Evolutionary conservation across 164 flowering plant genomes (phyloP).

Genomic region (Cinnamomum micranthum): DNA sequence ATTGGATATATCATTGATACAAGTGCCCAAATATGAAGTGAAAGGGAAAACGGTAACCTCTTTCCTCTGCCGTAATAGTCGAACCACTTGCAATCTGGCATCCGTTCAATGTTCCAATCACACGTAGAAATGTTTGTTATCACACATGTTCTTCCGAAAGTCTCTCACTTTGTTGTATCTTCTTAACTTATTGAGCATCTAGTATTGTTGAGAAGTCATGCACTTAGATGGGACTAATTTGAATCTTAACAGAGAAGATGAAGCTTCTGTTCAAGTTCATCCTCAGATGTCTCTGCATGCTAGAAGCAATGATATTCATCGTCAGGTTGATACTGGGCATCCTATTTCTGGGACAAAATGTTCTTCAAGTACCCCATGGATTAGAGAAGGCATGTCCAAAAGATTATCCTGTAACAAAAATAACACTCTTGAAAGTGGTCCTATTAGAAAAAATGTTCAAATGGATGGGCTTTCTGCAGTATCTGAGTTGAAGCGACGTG

Average conservation of each 20-base stretch:
- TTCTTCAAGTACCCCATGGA: conserved; percentile 9
- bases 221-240: conserved; percentile 1
- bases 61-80: too few relatives aligned
- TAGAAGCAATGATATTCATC: conserved; percentile 18
- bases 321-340: conserved; percentile 10
- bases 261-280: conserved; percentile 13
- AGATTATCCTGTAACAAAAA: conserved; percentile 1
- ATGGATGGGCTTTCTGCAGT: conserved; percentile 13
- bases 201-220: background rate
- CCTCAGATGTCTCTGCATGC: conserved; percentile 16
- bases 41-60: too few relatives aligned
- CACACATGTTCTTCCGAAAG: background rate
- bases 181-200: background rate
- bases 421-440: conserved; percentile 11
- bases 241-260: conserved; percentile 34
- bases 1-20: too few relatives aligned
- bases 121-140: too few relatives aligned
- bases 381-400: conserved; percentile 12
- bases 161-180: background rate
- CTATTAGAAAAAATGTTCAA: conserved; percentile 2
- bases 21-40: too few relatives aligned
- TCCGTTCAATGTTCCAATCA: too few relatives aligned
- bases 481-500: conserved; percentile 15
- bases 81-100: too few relatives aligned
- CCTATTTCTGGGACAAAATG: conserved; percentile 2